Evolutionary conservation across 2,329 filamentous ascomycete species (phyloP).

Genomic region (Trichoderma lentiforme): DNA sequence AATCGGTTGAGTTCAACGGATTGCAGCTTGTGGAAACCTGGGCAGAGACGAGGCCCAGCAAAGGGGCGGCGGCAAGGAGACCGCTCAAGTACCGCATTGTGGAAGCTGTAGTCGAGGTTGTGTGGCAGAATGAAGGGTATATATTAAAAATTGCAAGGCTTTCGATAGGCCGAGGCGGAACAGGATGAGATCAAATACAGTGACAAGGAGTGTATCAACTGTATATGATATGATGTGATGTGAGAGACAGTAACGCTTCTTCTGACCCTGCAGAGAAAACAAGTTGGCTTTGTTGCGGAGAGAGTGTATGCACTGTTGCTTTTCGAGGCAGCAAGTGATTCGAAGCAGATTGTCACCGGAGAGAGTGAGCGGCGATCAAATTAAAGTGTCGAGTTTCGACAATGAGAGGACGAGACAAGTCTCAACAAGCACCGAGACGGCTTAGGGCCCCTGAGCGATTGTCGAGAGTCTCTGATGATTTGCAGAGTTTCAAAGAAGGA

Average conservation of each 20-base stretch:
- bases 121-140: background rate
- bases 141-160: background rate
- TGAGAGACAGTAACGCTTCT: background rate
- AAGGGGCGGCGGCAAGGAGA: slow-evolving; percentile 34
- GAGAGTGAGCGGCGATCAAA: slow-evolving; percentile 14
- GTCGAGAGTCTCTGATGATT: slow-evolving; percentile 10
- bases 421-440: slow-evolving; percentile 12
- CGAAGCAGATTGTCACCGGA: background rate
- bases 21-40: slow-evolving; percentile 79
- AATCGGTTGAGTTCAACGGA: slow-evolving; percentile 64
- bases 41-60: slow-evolving; percentile 52
- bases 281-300: background rate
- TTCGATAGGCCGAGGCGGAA: background rate
- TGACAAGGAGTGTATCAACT: background rate
- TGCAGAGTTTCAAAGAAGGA: slow-evolving; percentile 10
- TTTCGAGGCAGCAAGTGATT: background rate
- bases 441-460: slow-evolving; percentile 9
- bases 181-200: background rate
- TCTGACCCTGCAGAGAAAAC: slow-evolving; percentile 18
- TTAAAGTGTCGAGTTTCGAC: background rate
- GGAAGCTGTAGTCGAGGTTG: background rate
- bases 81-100: slow-evolving; percentile 21
- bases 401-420: slow-evolving; percentile 19
- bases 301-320: background rate
- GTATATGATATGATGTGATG: background rate